Base-by-base conservation (phyloP, 768 basidiomycete species). In the Lyophyllum shimeji region DNA sequence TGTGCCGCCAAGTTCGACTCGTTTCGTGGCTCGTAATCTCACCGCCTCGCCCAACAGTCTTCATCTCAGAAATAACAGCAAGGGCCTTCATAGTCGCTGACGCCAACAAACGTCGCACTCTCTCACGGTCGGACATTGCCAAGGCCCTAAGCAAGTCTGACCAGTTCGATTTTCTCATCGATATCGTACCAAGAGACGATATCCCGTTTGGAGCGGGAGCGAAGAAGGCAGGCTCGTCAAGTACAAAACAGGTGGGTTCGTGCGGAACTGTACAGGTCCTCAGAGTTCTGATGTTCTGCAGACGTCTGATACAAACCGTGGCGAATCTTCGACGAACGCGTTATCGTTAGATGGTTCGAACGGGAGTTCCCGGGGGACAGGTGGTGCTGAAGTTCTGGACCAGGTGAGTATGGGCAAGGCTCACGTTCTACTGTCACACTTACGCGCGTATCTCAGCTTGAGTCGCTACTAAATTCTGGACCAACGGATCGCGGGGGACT, bases 141-240 rank as follows among this genome's bases (percentile, higher is more conserved):
- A 91, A 93, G 65, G 96, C 95, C 0, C 80, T 97, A 57, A 84
- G 85, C 64, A 93, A 94, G 71, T 90, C 89, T 3, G 96, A 98
- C 74, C 94, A 95, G 69, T 98, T 98, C 65, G 96, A 98, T 74
- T 98, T 98, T 67, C 77, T 98, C 55, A 96, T 98, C 68, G 96
- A 98, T 71, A 93, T 97, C 55, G 88, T 96, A 1, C 95, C 95
- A 0, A 77, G 95, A 42, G 95, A 96, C 56, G 90, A 93, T 56
- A 68, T 76, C 8, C 69, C 68, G 2, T 77, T 77, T 53, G 69
- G 69, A 7, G 40, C 63, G 7, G 54, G 56, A 20, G 53, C 56
- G 34, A 69, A 68, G 59, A 67, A 67, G 33, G 56, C 60, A 12
- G 56, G 48, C 21, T 33, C 59, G 8, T 50, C 57, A 13, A 46